Evolutionary conservation across 192 early-diverging fungal species (phyloP).

Genomic region (Rhizophagus sp.): DNA sequence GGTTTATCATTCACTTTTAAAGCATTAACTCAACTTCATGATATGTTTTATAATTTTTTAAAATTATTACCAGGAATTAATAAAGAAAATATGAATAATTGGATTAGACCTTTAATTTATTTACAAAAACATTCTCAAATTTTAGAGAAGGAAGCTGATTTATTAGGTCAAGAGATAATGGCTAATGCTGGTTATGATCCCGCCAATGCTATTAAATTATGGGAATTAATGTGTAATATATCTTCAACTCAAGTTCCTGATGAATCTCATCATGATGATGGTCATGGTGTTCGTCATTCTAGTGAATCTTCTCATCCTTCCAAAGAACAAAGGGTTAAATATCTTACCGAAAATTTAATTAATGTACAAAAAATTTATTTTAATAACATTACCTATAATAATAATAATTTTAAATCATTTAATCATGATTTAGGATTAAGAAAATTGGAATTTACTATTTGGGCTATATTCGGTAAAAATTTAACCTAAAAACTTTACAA

Average conservation of each 20-base stretch:
- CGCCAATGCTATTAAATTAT: conserved; percentile 48
- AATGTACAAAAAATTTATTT: conserved; percentile 11
- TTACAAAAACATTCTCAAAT: conserved; percentile 38
- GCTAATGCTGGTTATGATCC: conserved; percentile 61
- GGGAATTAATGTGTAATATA: conserved; percentile 47
- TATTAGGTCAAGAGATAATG: conserved; percentile 51
- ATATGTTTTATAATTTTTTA: conserved; percentile 14
- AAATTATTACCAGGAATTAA: conserved; percentile 31
- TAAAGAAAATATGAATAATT: conserved; percentile 5
- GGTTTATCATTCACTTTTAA: conserved; percentile 50
- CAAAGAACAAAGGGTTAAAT: conserved; percentile 14
- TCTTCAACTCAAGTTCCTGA: neutral
- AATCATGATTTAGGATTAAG: neutral
- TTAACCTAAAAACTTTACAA: too few relatives aligned
- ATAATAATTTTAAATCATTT: neutral
- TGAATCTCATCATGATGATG: neutral
- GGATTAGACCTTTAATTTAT: conserved; percentile 32
- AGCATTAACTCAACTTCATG: conserved; percentile 35
- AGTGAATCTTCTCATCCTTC: conserved; percentile 9
- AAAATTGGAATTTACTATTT: neutral
- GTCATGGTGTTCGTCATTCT: neutral
- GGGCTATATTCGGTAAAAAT: neutral
- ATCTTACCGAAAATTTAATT: conserved; percentile 24
- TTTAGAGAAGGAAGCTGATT: conserved; percentile 51
- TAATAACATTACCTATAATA: neutral